Percentiles rank a stretch among this genome's conserved stretches.
phyloP scores from a whole-genome alignment of 768 basidiomycete species.

The Gymnopilus junonius region DNA sequence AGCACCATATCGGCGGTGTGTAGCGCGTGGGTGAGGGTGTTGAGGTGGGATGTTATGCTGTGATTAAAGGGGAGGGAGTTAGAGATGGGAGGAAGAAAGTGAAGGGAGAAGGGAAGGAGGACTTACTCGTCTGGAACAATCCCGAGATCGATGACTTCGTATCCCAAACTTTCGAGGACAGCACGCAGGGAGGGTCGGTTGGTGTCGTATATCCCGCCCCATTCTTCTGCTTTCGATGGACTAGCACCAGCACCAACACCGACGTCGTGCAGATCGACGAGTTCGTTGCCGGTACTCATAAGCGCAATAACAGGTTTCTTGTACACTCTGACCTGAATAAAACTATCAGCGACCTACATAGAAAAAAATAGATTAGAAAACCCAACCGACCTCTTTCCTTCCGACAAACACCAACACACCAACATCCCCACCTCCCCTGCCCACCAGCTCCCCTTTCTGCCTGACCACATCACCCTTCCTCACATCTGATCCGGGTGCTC shows the following conservation, averaged over 20 bases:
- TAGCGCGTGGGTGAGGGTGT: conserved; percentile 59
- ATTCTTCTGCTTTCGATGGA: conserved; percentile 31
- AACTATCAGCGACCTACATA: not conserved
- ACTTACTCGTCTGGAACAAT: conserved; percentile 77
- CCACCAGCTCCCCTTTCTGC: conserved; percentile 61
- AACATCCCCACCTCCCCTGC: conserved; percentile 77
- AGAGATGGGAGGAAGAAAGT: not conserved
- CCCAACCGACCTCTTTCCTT: conserved; percentile 57
- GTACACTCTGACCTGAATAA: conserved; percentile 63
- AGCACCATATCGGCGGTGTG: conserved; percentile 73
- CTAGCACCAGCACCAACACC: not conserved
- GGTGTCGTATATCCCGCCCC: conserved; percentile 84
- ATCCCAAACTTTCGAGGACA: conserved; percentile 73
- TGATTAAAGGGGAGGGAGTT: not conserved
- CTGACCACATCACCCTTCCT: conserved; percentile 68
- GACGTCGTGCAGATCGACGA: conserved; percentile 22
- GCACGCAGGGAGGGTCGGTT: conserved; percentile 82
- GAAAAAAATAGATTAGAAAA: not conserved
- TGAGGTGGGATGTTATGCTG: conserved; percentile 63
- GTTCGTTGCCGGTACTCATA: conserved; percentile 87
- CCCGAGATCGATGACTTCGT: conserved; percentile 78
- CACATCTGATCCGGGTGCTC: conserved; percentile 77
- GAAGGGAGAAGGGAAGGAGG: not conserved
- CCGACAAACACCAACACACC: conserved; percentile 85
- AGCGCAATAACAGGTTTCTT: conserved; percentile 79